Conservation (phyloP, 192 early-diverging fungal species). For the Gigaspora rosea region DNA sequence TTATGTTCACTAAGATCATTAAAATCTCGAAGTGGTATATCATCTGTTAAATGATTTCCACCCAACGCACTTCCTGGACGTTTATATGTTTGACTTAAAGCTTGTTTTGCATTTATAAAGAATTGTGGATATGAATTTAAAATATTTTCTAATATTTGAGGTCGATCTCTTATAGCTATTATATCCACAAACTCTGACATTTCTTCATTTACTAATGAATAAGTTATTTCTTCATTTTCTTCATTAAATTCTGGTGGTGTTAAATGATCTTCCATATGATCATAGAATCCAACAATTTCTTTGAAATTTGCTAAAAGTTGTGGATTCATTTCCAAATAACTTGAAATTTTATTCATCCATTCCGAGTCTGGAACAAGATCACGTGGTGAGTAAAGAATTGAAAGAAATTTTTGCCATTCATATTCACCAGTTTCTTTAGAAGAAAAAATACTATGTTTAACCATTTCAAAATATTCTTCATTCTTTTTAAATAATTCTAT, state of each 20-base stretch:
- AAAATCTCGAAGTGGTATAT: too few species aligned
- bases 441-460: constrained; percentile 40
- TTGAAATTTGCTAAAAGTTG: constrained; percentile 40
- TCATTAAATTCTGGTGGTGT: background rate
- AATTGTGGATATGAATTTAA: background rate
- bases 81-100: background rate
- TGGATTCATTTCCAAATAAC: constrained; percentile 5
- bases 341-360: background rate
- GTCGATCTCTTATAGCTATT: constrained; percentile 33
- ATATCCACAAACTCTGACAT: constrained; percentile 32
- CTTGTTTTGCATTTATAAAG: background rate
- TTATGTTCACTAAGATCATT: too few species aligned
- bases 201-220: background rate
- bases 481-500: background rate
- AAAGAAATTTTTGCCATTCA: constrained; percentile 40
- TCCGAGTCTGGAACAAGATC: background rate
- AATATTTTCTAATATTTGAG: constrained; percentile 13
- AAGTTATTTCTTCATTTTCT: constrained; percentile 24
- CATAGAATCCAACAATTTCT: constrained; percentile 42
- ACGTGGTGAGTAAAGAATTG: constrained; percentile 33
- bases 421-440: background rate
- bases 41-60: background rate
- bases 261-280: background rate
- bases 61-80: background rate
- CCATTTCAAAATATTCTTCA: constrained; percentile 7